A percentile compares a stretch with the other conserved stretches of the same genome.
Conservation (phyloP, 352 stramenopile genomes). For the Phytopythium sindhum region DNA sequence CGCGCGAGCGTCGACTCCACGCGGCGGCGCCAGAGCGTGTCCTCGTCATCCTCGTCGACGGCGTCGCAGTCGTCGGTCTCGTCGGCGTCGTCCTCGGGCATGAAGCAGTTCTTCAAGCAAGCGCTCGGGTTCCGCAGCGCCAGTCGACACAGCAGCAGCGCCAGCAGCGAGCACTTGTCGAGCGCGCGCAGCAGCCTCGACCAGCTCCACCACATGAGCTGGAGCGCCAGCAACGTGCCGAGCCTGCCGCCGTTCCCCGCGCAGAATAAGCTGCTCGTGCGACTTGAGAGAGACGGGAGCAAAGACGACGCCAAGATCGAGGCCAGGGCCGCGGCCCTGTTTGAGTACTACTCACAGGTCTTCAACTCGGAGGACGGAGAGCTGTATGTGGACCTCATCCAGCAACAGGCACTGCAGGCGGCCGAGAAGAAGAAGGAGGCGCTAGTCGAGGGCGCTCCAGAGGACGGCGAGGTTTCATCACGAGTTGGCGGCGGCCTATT, state of each 20-base stretch:
- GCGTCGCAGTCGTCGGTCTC: slow-evolving; percentile 42
- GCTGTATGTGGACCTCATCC: slow-evolving; percentile 49
- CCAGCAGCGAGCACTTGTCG: slow-evolving; percentile 7
- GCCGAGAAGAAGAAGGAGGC: slow-evolving; percentile 23
- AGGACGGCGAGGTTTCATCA: background rate
- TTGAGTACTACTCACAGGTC: slow-evolving; percentile 63
- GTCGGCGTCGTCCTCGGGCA: slow-evolving; percentile 22
- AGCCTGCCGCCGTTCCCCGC: slow-evolving; percentile 40
- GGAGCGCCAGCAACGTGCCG: slow-evolving; percentile 9
- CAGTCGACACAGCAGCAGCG: background rate
- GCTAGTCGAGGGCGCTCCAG: slow-evolving; percentile 9
- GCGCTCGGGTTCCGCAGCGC: background rate
- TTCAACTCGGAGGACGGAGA: slow-evolving; percentile 64
- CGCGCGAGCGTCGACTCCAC: background rate
- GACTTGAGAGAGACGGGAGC: slow-evolving; percentile 38
- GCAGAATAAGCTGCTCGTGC: slow-evolving; percentile 43
- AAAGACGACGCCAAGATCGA: slow-evolving; percentile 57
- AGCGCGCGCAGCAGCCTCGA: slow-evolving; percentile 11
- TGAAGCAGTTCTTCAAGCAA: slow-evolving; percentile 19
- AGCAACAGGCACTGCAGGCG: slow-evolving; percentile 19
- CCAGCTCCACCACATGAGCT: slow-evolving; percentile 7
- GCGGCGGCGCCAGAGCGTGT: slow-evolving; percentile 29
- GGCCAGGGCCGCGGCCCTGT: slow-evolving; percentile 36
- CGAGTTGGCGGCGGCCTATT: slow-evolving; percentile 17
- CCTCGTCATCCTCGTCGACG: slow-evolving; percentile 42